Conservation (phyloP, 768 basidiomycete genomes). For the Podaxis pistillaris region DNA sequence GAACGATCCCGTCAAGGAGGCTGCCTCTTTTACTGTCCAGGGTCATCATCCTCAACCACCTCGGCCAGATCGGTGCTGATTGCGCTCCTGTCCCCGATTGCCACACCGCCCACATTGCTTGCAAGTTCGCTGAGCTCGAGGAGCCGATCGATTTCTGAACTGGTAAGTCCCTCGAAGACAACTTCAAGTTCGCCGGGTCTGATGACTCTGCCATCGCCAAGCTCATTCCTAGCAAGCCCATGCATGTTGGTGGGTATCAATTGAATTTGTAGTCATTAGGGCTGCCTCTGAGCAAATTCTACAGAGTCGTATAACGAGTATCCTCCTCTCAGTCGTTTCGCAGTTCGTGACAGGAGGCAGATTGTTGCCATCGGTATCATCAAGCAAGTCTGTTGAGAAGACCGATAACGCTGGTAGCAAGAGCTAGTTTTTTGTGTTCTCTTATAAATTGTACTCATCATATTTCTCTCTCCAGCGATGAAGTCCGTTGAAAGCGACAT, state of each 20-base stretch:
- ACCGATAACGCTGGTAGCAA: conserved; percentile 87
- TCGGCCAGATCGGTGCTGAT: conserved; percentile 98
- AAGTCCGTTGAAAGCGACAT: conserved; percentile 80
- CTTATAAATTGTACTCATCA: background rate
- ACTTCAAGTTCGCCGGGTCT: conserved; percentile 98
- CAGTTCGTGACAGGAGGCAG: conserved; percentile 99
- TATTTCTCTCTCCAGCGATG: conserved; percentile 54
- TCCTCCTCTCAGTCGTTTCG: conserved; percentile 99
- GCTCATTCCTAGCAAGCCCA: conserved; percentile 93
- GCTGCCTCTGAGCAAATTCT: background rate
- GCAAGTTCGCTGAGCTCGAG: conserved; percentile 97
- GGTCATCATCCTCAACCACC: conserved; percentile 99
- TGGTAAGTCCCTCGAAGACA: conserved; percentile 85
- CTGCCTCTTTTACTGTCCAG: conserved; percentile 98
- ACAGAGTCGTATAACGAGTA: conserved; percentile 90
- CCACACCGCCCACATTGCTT: conserved; percentile 99
- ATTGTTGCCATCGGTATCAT: conserved; percentile 99
- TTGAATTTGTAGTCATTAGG: background rate
- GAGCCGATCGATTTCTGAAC: conserved; percentile 99
- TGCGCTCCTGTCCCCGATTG: conserved; percentile 99
- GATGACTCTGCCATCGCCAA: conserved; percentile 99
- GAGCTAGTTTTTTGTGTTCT: conserved; percentile 42
- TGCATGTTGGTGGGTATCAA: conserved; percentile 38
- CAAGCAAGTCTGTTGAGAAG: conserved; percentile 88
- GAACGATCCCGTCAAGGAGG: conserved; percentile 99